These are phyloP conservation scores for Pythium periplocum DNA, from an alignment of 352 stramenopile genomes.

Conservation along the genomic window DNA sequence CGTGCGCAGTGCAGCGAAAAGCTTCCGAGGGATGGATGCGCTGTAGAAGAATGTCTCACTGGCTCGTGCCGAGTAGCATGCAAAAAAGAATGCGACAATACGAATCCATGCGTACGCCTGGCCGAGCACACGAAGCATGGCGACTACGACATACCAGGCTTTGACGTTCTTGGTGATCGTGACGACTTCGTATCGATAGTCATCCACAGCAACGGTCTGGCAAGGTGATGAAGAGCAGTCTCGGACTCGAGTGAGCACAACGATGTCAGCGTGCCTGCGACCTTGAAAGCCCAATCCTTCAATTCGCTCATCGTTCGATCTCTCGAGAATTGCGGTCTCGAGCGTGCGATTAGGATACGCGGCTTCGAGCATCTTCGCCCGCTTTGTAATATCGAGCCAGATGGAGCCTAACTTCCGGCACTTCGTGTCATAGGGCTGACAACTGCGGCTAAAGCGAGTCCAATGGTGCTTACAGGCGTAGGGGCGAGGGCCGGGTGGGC, in stretches of 20 bases:
- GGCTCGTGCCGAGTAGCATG: neutral
- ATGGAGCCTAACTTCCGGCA: neutral
- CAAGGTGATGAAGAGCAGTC: conserved; percentile 1
- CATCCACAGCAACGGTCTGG: conserved; percentile 14
- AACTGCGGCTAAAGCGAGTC: neutral
- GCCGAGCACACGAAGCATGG: conserved; percentile 4
- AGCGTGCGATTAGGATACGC: conserved; percentile 7
- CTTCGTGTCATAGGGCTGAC: neutral
- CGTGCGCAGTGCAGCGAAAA: conserved; percentile 4
- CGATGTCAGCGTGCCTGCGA: conserved; percentile 5
- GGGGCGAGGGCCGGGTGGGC: neutral
- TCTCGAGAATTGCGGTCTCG: conserved; percentile 5
- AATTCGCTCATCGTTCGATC: neutral
- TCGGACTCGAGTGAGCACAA: conserved; percentile 7
- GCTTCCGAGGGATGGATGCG: no score
- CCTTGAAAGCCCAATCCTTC: conserved; percentile 4
- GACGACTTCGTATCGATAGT: conserved; percentile 12
- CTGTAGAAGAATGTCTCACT: neutral
- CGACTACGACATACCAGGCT: conserved; percentile 5
- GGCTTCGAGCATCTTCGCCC: neutral
- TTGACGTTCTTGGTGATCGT: conserved; percentile 2
- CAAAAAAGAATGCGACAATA: conserved; percentile 1
- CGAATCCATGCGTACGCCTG: conserved; percentile 13
- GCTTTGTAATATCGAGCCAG: neutral
- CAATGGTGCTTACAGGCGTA: neutral